Conservation (phyloP, 2,329 filamentous ascomycete species). For the Talaromyces marneffei region DNA sequence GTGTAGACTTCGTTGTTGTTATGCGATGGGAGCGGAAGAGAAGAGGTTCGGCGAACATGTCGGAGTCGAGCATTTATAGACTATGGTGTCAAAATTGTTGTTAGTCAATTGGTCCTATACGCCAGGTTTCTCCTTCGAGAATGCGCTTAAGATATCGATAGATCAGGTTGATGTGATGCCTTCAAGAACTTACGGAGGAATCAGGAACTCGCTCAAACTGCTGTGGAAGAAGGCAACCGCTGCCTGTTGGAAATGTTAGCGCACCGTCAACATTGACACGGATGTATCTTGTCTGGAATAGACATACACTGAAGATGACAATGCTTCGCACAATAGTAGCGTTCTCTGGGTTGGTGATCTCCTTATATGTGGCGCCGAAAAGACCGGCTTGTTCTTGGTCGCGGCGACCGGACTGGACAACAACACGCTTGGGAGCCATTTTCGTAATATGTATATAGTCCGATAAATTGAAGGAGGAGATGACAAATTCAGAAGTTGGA, state of each 20-base stretch:
- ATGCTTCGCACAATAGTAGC: slow-evolving; percentile 63
- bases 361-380: slow-evolving; percentile 54
- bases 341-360: slow-evolving; percentile 62
- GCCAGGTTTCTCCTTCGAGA: neutral
- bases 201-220: slow-evolving; percentile 61
- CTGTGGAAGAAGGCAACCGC: slow-evolving; percentile 63
- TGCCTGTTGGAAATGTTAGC: slow-evolving; percentile 41
- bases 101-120: neutral
- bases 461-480: neutral
- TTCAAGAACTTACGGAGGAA: slow-evolving; percentile 51
- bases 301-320: slow-evolving; percentile 61
- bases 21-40: neutral
- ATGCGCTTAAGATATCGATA: too few species aligned
- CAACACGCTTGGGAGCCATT: slow-evolving; percentile 60
- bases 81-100: neutral
- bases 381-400: slow-evolving; percentile 42
- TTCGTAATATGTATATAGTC: neutral
- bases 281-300: neutral
- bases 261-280: neutral
- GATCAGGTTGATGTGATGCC: neutral
- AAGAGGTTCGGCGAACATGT: too few species aligned
- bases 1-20: neutral
- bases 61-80: neutral
- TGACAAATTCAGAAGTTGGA: neutral
- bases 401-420: slow-evolving; percentile 45